Percentiles rank a stretch among this genome's conserved stretches.
These are phyloP conservation scores for Suillus americanus DNA, from an alignment of 768 basidiomycete species.

Conservation along the genomic window DNA sequence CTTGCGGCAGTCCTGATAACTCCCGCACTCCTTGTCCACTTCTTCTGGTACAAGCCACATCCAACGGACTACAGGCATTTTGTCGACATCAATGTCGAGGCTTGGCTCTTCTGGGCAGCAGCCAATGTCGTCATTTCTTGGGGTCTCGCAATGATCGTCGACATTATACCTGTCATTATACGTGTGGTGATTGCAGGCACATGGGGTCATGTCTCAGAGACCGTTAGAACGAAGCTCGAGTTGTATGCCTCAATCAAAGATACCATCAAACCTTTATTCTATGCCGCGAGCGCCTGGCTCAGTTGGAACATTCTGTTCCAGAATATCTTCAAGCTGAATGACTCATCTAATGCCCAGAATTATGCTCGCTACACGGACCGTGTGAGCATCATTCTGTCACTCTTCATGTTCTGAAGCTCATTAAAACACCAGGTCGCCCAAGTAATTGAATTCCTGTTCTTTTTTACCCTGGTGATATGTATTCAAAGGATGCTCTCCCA, in stretches of 20 bases:
- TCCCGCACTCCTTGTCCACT: conserved; percentile 62
- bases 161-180: conserved; percentile 59
- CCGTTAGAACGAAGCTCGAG: conserved; percentile 63
- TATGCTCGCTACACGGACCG: conserved; percentile 60
- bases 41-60: conserved; percentile 68
- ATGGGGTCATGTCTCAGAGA: conserved; percentile 79
- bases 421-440: conserved; percentile 46
- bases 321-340: conserved; percentile 60
- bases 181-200: conserved; percentile 52
- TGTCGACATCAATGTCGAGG: conserved; percentile 64
- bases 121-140: conserved; percentile 77
- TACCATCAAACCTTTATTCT: conserved; percentile 69
- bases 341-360: conserved; percentile 39
- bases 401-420: conserved; percentile 1
- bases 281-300: conserved; percentile 67
- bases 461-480: conserved; percentile 64
- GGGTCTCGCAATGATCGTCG: conserved; percentile 72
- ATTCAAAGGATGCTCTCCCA: conserved; percentile 70
- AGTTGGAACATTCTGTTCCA: conserved; percentile 78
- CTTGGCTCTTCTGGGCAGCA: conserved; percentile 84
- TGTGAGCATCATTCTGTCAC: conserved; percentile 33
- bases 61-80: conserved; percentile 55
- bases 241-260: conserved; percentile 70
- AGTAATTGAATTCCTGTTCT: conserved; percentile 73
- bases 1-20: conserved; percentile 61